A percentile compares a stretch with the other conserved stretches of the same genome.
Evolutionary conservation across 208 protist species (phyloP).

Genomic region (Tetramitus jugosus): DNA sequence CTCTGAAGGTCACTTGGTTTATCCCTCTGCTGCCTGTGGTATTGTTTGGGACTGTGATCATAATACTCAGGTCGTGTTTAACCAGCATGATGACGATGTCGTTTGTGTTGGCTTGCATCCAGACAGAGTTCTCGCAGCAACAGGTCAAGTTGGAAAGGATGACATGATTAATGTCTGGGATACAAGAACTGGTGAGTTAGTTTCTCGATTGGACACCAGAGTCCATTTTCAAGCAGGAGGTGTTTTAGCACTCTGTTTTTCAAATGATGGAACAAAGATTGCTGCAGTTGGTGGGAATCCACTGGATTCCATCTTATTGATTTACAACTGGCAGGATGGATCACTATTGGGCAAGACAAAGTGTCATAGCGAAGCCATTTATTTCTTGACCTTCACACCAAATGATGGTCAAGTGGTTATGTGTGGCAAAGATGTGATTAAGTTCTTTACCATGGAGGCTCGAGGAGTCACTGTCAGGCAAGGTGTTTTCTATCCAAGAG

Average conservation of each 20-base stretch:
- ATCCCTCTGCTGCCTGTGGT: conserved; percentile 3
- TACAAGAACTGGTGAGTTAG: background rate
- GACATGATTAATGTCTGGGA: background rate
- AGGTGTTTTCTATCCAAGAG: no score
- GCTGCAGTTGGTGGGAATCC: no score
- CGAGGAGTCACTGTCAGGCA: no score
- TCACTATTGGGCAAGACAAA: no score
- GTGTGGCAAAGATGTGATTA: no score
- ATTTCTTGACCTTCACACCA: no score
- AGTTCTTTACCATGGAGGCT: no score
- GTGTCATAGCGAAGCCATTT: no score
- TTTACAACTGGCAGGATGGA: no score
- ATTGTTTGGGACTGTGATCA: background rate
- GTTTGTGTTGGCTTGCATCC: background rate
- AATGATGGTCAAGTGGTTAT: no score
- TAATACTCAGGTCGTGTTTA: background rate
- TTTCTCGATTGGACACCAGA: background rate
- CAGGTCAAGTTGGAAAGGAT: background rate
- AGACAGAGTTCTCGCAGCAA: background rate
- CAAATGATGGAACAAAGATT: no score
- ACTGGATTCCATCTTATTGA: no score
- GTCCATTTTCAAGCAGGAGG: background rate
- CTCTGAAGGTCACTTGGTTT: background rate
- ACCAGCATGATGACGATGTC: background rate
- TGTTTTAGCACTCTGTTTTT: background rate